These are phyloP conservation scores for Trypanosoma vivax DNA, from an alignment of 208 protist species.

Conservation along the genomic window DNA sequence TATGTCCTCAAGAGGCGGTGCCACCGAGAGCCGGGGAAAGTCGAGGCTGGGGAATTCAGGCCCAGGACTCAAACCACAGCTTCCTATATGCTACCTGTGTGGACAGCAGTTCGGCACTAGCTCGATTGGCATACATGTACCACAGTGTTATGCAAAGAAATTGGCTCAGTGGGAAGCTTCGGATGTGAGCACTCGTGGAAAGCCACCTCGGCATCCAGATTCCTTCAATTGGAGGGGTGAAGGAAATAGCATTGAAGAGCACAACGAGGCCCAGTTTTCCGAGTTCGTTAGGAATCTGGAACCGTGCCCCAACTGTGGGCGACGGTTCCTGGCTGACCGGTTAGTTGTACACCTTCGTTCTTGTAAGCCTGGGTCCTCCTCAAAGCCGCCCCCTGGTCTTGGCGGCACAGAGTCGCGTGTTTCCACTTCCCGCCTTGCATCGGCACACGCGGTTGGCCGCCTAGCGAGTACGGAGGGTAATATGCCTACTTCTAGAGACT, in stretches of 20 bases:
- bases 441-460: background rate
- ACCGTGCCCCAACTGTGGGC: conserved; percentile 83
- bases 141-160: conserved; percentile 88
- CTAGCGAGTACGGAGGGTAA: background rate
- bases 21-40: conserved; percentile 5
- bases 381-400: conserved; percentile 33
- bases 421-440: background rate
- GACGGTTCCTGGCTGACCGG: conserved; percentile 85
- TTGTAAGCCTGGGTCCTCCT: conserved; percentile 69
- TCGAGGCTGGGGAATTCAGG: conserved; percentile 14
- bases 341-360: conserved; percentile 85
- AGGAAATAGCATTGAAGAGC: conserved; percentile 31
- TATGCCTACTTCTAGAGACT: background rate
- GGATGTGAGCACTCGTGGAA: conserved; percentile 61
- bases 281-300: conserved; percentile 86
- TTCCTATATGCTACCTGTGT: conserved; percentile 82
- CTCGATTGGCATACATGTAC: conserved; percentile 82
- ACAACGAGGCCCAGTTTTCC: conserved; percentile 81
- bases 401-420: background rate
- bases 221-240: conserved; percentile 48
- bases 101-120: conserved; percentile 79
- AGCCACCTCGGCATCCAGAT: conserved; percentile 65
- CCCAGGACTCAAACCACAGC: conserved; percentile 31
- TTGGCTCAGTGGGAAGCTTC: conserved; percentile 67
- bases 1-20: conserved; percentile 3